Evolutionary conservation across 1,284 basidiomycete genomes (phyloP).

Genomic region (Meira miltonrushii): DNA sequence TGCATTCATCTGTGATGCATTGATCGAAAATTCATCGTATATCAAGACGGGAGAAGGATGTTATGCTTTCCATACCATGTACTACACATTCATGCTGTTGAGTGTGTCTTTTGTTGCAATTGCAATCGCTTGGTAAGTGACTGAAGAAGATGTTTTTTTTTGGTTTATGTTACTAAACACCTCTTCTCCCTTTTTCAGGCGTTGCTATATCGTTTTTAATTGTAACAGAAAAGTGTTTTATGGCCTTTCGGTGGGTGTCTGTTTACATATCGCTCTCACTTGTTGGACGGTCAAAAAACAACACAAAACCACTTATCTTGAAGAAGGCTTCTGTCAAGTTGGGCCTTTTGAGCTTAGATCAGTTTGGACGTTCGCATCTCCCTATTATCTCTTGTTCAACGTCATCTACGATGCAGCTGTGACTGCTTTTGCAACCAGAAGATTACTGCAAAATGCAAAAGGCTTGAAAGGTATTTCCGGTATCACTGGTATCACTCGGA

Average conservation of each 20-base stretch:
- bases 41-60: slow-evolving; percentile 1
- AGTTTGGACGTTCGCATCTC: neutral
- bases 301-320: no score
- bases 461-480: slow-evolving; percentile 1
- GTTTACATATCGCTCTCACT: no score
- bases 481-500: slow-evolving; percentile 4
- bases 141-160: neutral
- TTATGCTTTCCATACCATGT: neutral
- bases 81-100: neutral
- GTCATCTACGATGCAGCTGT: slow-evolving; percentile 9
- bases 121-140: slow-evolving; percentile 12
- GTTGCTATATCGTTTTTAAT: slow-evolving; percentile 14
- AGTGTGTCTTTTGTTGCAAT: slow-evolving; percentile 2
- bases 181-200: slow-evolving; percentile 4
- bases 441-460: no score
- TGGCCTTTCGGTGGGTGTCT: no score
- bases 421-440: neutral
- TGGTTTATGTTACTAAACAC: neutral
- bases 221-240: neutral
- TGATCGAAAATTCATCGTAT: neutral
- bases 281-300: no score
- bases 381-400: slow-evolving; percentile 9
- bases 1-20: neutral
- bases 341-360: no score
- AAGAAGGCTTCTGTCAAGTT: no score